These are phyloP conservation scores for Delphinella strobiligena DNA, from an alignment of 2,329 filamentous ascomycete species.

Conservation along the genomic window DNA sequence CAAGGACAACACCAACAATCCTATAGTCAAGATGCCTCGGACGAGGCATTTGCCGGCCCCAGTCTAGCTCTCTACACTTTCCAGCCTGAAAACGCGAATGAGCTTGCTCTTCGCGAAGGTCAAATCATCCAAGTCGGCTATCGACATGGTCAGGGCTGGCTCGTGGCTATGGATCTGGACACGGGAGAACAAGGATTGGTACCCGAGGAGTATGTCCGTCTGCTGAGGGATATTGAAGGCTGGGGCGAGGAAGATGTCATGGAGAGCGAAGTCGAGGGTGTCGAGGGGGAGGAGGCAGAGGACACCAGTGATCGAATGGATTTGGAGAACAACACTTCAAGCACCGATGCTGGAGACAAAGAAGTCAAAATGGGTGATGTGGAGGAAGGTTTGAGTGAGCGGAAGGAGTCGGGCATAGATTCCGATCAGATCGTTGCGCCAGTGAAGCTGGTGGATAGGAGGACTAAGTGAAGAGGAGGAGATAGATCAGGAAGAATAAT, in stretches of 20 bases:
- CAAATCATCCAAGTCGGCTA: conserved; percentile 97
- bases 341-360: no score
- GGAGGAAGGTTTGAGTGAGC: conserved; percentile 11
- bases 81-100: conserved; percentile 89
- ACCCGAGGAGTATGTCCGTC: conserved; percentile 87
- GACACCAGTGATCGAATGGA: no score
- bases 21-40: conserved; percentile 32
- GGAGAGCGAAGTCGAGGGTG: conserved; percentile 6
- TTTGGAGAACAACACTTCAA: no score
- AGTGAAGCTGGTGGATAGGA: no score
- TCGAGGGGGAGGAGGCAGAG: background rate
- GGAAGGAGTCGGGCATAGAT: no score
- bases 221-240: conserved; percentile 86
- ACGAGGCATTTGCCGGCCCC: conserved; percentile 96
- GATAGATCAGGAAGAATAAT: no score
- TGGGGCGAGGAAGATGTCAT: conserved; percentile 35
- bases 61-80: conserved; percentile 94
- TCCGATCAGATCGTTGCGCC: no score
- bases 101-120: conserved; percentile 81
- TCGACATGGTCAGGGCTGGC: conserved; percentile 90
- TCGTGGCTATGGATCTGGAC: conserved; percentile 91
- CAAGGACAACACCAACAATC: background rate
- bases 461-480: no score
- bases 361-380: no score
- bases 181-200: conserved; percentile 90